A percentile compares a stretch with the other conserved stretches of the same genome.
phyloP scores from a whole-genome alignment of 352 stramenopile genomes.

The Globisporangium takayamanum region DNA sequence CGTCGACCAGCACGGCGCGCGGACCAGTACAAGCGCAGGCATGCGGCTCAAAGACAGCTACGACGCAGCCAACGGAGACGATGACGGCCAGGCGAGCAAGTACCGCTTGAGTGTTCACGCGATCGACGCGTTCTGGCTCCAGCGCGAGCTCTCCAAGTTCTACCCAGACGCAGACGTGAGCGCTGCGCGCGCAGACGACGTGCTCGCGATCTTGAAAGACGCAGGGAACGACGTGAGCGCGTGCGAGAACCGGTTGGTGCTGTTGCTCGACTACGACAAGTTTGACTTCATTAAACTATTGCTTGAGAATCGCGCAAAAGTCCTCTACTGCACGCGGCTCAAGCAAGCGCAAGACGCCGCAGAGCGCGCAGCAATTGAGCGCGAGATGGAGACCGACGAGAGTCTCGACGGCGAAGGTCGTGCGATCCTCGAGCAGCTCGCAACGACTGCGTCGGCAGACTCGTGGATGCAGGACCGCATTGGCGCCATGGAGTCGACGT shows the following conservation, averaged over 20 bases:
- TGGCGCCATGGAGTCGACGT: conserved; percentile 78
- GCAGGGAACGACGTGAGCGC: conserved; percentile 61
- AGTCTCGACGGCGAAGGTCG: conserved; percentile 86
- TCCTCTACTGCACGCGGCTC: conserved; percentile 96
- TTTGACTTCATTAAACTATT: conserved; percentile 99
- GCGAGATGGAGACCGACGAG: conserved; percentile 79
- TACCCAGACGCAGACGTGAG: conserved; percentile 95
- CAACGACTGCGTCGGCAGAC: conserved; percentile 84
- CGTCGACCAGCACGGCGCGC: background rate
- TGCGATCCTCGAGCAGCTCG: conserved; percentile 88
- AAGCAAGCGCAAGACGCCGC: conserved; percentile 94
- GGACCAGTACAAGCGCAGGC: conserved; percentile 9
- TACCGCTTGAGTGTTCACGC: conserved; percentile 90
- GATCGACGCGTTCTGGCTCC: conserved; percentile 98
- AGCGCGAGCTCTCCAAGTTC: conserved; percentile 94
- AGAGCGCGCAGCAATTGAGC: conserved; percentile 88
- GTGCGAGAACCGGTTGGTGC: conserved; percentile 96
- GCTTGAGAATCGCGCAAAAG: conserved; percentile 93
- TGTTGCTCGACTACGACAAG: conserved; percentile 98
- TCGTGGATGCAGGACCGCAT: conserved; percentile 94
- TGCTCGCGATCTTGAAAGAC: conserved; percentile 71
- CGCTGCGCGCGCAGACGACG: conserved; percentile 89
- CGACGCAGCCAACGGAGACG: conserved; percentile 61
- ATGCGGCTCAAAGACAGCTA: conserved; percentile 77
- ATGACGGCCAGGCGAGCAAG: conserved; percentile 53